Conservation (phyloP, 305 asterid genomes). For the Rubia peregrina region DNA sequence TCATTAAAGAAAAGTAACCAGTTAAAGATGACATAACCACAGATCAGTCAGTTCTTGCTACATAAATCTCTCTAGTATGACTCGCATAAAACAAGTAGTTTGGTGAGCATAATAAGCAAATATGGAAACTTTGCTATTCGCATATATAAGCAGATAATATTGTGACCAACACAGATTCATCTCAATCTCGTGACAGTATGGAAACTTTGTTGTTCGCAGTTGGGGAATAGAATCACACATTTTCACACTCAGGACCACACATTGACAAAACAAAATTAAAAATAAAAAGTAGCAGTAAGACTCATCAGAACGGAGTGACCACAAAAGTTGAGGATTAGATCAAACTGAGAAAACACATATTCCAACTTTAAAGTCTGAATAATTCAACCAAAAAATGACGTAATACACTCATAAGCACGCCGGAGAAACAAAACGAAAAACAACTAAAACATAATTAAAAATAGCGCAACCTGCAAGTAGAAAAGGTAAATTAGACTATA, state of each 20-base stretch:
- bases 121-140: no score
- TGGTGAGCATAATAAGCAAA: no score
- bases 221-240: constrained; percentile 2
- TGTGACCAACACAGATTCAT: no score
- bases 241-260: background rate
- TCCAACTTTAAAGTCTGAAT: background rate
- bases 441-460: no score
- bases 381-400: background rate
- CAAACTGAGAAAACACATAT: constrained; percentile 4
- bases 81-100: background rate
- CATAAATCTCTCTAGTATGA: background rate
- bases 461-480: no score
- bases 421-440: background rate
- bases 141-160: no score
- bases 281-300: background rate
- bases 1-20: background rate
- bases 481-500: no score
- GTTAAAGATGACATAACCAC: background rate
- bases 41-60: no score
- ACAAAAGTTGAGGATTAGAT: constrained; percentile 10
- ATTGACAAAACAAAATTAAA: background rate
- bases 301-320: constrained; percentile 8
- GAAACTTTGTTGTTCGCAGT: background rate
- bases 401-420: background rate
- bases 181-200: constrained; percentile 15